Evolutionary conservation across 805 yeast species (phyloP).

Genomic region (Candida tallmaniae): DNA sequence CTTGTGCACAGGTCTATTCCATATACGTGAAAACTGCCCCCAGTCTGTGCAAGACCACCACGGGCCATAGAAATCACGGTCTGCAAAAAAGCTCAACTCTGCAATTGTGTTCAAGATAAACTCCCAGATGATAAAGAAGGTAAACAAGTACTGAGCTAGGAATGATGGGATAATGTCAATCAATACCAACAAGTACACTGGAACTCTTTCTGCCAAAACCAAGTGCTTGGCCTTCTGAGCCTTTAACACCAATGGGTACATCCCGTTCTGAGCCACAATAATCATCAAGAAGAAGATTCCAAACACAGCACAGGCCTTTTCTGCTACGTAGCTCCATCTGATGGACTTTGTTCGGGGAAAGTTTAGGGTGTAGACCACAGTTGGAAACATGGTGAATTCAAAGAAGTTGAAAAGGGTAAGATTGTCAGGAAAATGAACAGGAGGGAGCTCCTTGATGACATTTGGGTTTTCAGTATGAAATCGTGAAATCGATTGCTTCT

Average conservation of each 20-base stretch:
- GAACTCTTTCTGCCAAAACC: conserved; percentile 42
- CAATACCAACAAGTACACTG: conserved; percentile 53
- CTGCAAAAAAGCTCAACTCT: conserved; percentile 81
- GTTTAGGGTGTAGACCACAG: conserved; percentile 75
- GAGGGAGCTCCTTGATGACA: conserved; percentile 1
- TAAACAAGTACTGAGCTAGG: conserved; percentile 66
- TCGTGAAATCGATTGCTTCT: conserved; percentile 42
- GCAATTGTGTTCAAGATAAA: conserved; percentile 86
- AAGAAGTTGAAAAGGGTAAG: conserved; percentile 64
- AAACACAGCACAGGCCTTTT: conserved; percentile 74
- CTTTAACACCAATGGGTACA: conserved; percentile 68
- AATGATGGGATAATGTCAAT: conserved; percentile 80
- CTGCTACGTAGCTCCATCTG: conserved; percentile 62
- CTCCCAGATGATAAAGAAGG: conserved; percentile 93
- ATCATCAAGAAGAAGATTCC: conserved; percentile 86
- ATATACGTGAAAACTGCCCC: conserved; percentile 88
- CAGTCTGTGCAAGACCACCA: conserved; percentile 98
- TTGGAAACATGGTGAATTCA: conserved; percentile 82
- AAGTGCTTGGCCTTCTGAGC: conserved; percentile 51
- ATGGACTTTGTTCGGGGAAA: conserved; percentile 73
- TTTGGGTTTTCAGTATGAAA: conserved; percentile 10
- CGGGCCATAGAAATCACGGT: conserved; percentile 87
- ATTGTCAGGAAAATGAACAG: conserved; percentile 62
- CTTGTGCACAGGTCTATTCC: conserved; percentile 93
- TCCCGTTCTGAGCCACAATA: conserved; percentile 64